Conservation (phyloP, 106 monocot genomes). For the Allium sativum region DNA sequence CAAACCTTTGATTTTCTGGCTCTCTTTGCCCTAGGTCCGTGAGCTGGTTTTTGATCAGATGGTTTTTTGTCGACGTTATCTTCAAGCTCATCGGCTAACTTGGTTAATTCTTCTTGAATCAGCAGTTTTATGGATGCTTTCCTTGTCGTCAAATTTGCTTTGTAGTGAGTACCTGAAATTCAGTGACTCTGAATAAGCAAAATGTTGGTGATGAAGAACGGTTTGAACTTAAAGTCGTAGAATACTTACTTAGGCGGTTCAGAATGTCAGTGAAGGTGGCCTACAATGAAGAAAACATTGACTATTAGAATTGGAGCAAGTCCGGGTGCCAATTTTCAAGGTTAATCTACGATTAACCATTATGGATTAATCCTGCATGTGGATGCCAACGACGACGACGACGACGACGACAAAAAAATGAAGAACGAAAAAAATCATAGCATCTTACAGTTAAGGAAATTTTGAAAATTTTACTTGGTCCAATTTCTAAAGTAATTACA, state of each 20-base stretch:
- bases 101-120: slow-evolving; percentile 61
- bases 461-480: no score
- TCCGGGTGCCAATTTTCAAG: no score
- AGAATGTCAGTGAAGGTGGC: slow-evolving; percentile 73
- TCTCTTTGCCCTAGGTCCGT: neutral
- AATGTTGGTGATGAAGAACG: neutral
- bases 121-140: slow-evolving; percentile 44
- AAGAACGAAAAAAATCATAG: no score
- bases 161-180: slow-evolving; percentile 28
- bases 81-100: slow-evolving; percentile 34
- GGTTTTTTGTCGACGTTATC: slow-evolving; percentile 17
- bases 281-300: slow-evolving; percentile 19
- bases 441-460: no score
- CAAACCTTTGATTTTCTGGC: slow-evolving; percentile 10
- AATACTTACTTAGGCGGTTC: slow-evolving; percentile 35
- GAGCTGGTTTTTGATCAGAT: slow-evolving; percentile 13
- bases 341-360: no score
- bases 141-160: slow-evolving; percentile 40
- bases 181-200: no score
- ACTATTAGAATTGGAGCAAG: no score
- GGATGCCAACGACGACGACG: no score
- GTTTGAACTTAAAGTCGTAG: neutral
- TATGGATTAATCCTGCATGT: no score
- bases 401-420: no score
- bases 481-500: no score